Conservation (phyloP, 1,284 basidiomycete species). For the Melampsora larici-populina region DNA sequence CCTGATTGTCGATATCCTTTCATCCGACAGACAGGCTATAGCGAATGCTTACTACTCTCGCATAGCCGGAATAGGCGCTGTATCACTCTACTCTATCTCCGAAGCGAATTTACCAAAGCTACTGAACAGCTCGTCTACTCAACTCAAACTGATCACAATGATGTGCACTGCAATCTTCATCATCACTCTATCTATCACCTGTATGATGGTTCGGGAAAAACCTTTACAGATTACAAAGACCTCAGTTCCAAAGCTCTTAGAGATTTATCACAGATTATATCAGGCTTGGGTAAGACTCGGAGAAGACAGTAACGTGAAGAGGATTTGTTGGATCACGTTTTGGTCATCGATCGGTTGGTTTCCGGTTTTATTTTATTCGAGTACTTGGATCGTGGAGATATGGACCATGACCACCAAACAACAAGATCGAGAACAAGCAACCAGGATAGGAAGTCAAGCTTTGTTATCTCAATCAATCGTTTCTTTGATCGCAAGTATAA, state of each 20-base stretch:
- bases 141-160: conserved; percentile 15
- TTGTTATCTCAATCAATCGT: conserved; percentile 51
- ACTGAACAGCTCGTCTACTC: background rate
- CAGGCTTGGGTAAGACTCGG: conserved; percentile 46
- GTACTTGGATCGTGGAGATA: conserved; percentile 50
- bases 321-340: conserved; percentile 51
- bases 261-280: conserved; percentile 47
- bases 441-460: conserved; percentile 49
- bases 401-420: conserved; percentile 40
- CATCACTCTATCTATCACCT: conserved; percentile 14
- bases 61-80: conserved; percentile 20
- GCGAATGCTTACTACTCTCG: conserved; percentile 53
- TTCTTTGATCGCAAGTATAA: conserved; percentile 46
- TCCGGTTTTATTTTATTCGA: conserved; percentile 53
- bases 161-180: conserved; percentile 10
- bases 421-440: conserved; percentile 43
- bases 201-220: conserved; percentile 23
- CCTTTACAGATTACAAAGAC: background rate
- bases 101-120: conserved; percentile 16
- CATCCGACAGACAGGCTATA: conserved; percentile 48
- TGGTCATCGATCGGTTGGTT: conserved; percentile 54
- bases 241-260: background rate
- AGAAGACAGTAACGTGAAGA: conserved; percentile 48
- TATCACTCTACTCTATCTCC: conserved; percentile 1
- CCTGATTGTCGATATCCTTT: conserved; percentile 51